These are phyloP conservation scores for Tolypocladium ophioglossoides DNA, from an alignment of 2,329 filamentous ascomycete species.

Conservation along the genomic window DNA sequence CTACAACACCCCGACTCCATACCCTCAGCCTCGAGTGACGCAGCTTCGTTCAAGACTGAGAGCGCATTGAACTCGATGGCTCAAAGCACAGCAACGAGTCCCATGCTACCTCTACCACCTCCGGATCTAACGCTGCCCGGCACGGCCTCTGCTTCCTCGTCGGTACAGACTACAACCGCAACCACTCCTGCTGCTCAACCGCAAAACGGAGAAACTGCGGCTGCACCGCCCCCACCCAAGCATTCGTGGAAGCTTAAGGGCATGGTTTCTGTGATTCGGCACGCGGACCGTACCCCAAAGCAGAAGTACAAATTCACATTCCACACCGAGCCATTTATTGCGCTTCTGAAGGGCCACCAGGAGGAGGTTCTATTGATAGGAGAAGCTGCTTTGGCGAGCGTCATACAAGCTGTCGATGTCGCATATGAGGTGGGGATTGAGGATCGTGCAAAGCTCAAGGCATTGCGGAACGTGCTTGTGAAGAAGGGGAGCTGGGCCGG, in stretches of 20 bases:
- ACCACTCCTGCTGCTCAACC: constrained; percentile 9
- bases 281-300: constrained; percentile 95
- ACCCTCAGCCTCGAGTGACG: constrained; percentile 13
- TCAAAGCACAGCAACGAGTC: constrained; percentile 25
- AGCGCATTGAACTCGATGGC: constrained; percentile 19
- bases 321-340: constrained; percentile 91
- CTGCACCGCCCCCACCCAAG: constrained; percentile 63
- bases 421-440: constrained; percentile 73
- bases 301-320: constrained; percentile 99
- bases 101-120: constrained; percentile 22
- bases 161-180: constrained; percentile 22
- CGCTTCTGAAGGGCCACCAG: constrained; percentile 86
- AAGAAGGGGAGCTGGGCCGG: constrained; percentile 93
- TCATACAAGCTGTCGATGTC: constrained; percentile 75
- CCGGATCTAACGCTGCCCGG: constrained; percentile 17
- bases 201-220: constrained; percentile 25
- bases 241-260: constrained; percentile 98
- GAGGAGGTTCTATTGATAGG: constrained; percentile 93
- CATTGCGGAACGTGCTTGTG: constrained; percentile 74
- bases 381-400: constrained; percentile 78
- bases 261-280: constrained; percentile 90
- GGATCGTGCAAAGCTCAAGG: constrained; percentile 75
- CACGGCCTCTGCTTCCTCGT: constrained; percentile 23
- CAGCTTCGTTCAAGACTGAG: constrained; percentile 22
- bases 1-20: constrained; percentile 13